A percentile compares a stretch with the other conserved stretches of the same genome.
Evolutionary conservation across 2,329 filamentous ascomycete species (phyloP).

Genomic region (Sarocladium strictum): DNA sequence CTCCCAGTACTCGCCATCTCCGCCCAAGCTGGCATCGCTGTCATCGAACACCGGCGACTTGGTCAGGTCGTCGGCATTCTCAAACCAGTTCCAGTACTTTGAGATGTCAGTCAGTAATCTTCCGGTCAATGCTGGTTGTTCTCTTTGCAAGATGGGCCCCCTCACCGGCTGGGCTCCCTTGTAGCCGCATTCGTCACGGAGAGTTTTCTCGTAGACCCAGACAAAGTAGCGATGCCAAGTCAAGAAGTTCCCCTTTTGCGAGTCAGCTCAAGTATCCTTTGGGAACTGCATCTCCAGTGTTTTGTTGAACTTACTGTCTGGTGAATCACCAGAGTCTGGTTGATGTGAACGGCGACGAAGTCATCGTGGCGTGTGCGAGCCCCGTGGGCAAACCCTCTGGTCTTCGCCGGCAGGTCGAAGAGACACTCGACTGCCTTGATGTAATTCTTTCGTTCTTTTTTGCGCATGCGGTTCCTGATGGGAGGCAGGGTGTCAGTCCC

Average conservation of each 20-base stretch:
- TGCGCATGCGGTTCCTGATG: not conserved
- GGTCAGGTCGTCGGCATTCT: slow-evolving; percentile 30
- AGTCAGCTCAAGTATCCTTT: too few species aligned
- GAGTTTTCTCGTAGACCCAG: slow-evolving; percentile 30
- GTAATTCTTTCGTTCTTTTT: slow-evolving; percentile 17
- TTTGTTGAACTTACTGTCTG: slow-evolving; percentile 20
- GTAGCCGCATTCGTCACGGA: slow-evolving; percentile 35
- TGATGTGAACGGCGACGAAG: slow-evolving; percentile 26
- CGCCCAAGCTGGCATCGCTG: slow-evolving; percentile 41
- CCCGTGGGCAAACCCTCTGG: slow-evolving; percentile 16
- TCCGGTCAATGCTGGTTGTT: not conserved
- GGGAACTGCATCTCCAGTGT: too few species aligned
- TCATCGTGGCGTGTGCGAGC: slow-evolving; percentile 25
- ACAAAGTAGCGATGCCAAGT: slow-evolving; percentile 37
- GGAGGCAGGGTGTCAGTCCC: not conserved
- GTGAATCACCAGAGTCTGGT: slow-evolving; percentile 20
- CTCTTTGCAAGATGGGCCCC: too few species aligned
- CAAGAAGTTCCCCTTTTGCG: slow-evolving; percentile 23
- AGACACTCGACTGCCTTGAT: slow-evolving; percentile 21
- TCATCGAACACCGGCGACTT: slow-evolving; percentile 51
- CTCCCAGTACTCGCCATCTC: slow-evolving; percentile 16
- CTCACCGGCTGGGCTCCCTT: slow-evolving; percentile 25
- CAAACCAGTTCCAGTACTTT: slow-evolving; percentile 44
- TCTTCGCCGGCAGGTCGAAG: slow-evolving; percentile 16
- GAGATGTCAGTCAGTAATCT: not conserved